Base-by-base conservation (phyloP, 495 filamentous ascomycete genomes). In the Elasticomyces elasticus region DNA sequence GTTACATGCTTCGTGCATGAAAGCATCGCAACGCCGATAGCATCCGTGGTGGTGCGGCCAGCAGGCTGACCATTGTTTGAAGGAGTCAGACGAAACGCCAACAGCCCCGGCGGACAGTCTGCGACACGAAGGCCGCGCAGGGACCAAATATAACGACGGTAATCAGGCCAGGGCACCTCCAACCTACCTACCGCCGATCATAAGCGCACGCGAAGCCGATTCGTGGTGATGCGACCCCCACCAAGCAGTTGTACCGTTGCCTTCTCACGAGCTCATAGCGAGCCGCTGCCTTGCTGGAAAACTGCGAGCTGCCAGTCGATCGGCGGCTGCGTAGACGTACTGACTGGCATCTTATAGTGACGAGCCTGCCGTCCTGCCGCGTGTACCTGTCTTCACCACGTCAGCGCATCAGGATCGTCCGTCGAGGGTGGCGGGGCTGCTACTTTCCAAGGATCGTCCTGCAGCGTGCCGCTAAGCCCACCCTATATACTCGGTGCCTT, bases 401-500 rank as follows among this genome's bases (percentile, higher is more conserved):
- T 38, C 10, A 51, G 22, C 19, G 28, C 5, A 10, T 4, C 17
- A 17, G 24, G 42, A 45, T 49, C 45, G 45, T 31, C 45, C 10
- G 13, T 47, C 30, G 25, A n/a, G n/a, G 45, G 11, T 53, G 52
- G 19, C 30, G 33, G 25, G 52, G 19, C 33, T 33, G 10, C 19
- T 11, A 15, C 10, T 26, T 23, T 25, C 25, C 51, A 46, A 24
- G 24, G 20, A 27, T 22, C 40, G 40, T 1, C 40, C 38, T 40
- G 35, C 35, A 40, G 15, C 17, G 10, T 19, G 17, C n/a, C 31
- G 48, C 43, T 56, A 33, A 50, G 30, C 31, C 48, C 47, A 43
- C 22, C 31, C 24, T 37, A 22, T 26, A 17, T 56, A 31, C 19
- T 26, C 9, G 24, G 15, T 55, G 48, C 48, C 48, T 51, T 51